Evolutionary conservation across 345 rosid species (phyloP).

Genomic region (Eucalyptus rudis): DNA sequence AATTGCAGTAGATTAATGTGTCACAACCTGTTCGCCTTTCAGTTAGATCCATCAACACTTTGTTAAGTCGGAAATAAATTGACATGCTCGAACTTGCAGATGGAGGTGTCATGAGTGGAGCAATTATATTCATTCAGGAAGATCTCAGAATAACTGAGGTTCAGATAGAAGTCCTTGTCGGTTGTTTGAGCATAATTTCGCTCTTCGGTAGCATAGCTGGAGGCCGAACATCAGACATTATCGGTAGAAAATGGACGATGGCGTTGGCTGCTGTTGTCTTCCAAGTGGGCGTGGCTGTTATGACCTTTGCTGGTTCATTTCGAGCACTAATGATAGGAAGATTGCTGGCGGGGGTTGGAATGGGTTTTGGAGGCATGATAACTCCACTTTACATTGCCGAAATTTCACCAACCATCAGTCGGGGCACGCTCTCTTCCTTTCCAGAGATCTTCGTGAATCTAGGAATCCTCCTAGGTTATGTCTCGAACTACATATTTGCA

Average conservation of each 20-base stretch:
- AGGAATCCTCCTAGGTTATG: constrained; percentile 77
- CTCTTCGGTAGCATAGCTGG: constrained; percentile 88
- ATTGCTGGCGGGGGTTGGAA: constrained; percentile 57
- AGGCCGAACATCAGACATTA: constrained; percentile 64
- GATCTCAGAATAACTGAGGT: constrained; percentile 70
- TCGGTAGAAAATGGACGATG: constrained; percentile 95
- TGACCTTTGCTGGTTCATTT: constrained; percentile 70
- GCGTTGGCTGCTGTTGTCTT: constrained; percentile 68
- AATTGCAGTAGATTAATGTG: background rate
- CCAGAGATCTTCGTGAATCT: constrained; percentile 77
- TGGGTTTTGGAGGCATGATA: constrained; percentile 71
- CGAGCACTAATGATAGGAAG: constrained; percentile 59
- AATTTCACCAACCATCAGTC: constrained; percentile 50
- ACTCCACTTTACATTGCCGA: constrained; percentile 82
- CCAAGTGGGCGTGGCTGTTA: constrained; percentile 56
- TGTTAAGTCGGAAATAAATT: background rate
- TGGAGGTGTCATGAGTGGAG: constrained; percentile 98
- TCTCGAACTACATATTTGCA: constrained; percentile 74
- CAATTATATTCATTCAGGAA: constrained; percentile 75
- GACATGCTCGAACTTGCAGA: constrained; percentile 23
- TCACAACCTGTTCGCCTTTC: background rate
- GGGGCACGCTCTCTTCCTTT: constrained; percentile 77
- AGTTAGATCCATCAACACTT: background rate
- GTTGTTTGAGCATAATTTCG: constrained; percentile 62
- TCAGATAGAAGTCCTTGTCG: constrained; percentile 68